A percentile compares a stretch with the other conserved stretches of the same genome.
These are phyloP conservation scores for Tympanopsis confertula DNA, from an alignment of 2,329 filamentous ascomycete genomes.

Conservation along the genomic window DNA sequence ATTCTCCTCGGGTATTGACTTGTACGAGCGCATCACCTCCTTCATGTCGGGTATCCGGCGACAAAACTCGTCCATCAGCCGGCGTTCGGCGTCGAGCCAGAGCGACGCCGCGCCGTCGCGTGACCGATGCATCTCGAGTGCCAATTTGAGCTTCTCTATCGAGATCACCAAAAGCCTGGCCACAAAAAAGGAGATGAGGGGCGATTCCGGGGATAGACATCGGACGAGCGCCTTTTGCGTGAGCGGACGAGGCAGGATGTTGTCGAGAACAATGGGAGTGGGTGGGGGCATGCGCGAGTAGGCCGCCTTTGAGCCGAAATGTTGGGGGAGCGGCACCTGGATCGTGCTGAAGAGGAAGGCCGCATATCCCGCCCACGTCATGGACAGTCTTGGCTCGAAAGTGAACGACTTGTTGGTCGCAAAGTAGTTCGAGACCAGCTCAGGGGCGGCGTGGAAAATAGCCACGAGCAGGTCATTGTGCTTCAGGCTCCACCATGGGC, in stretches of 20 bases:
- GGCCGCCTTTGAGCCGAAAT: conserved; percentile 55
- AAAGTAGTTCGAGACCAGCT: conserved; percentile 82
- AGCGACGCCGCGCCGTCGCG: conserved; percentile 26
- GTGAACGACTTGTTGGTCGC: conserved; percentile 67
- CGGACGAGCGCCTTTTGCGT: conserved; percentile 68
- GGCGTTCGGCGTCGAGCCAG: conserved; percentile 61
- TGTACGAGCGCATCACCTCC: conserved; percentile 65
- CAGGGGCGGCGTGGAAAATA: conserved; percentile 72
- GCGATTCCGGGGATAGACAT: conserved; percentile 67
- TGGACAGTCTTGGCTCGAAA: conserved; percentile 82
- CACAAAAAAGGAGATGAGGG: conserved; percentile 74
- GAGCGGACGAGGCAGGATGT: conserved; percentile 71
- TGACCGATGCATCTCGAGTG: conserved; percentile 48
- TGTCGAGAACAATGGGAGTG: conserved; percentile 69
- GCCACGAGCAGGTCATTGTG: conserved; percentile 73
- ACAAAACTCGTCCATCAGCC: conserved; percentile 64
- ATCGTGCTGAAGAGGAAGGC: conserved; percentile 77
- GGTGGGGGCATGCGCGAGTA: conserved; percentile 65
- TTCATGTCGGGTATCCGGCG: conserved; percentile 72
- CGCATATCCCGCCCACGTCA: conserved; percentile 90
- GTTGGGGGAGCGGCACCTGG: conserved; percentile 58
- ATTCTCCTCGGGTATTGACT: conserved; percentile 55
- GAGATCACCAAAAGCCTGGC: conserved; percentile 68
- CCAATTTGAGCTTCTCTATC: conserved; percentile 63
- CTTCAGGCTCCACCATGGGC: conserved; percentile 69